Evolutionary conservation across 176 grass and related monocot species (phyloP), one percentile per base, ranked within the genome.

Genomic region (Raddia guianensis): DNA sequence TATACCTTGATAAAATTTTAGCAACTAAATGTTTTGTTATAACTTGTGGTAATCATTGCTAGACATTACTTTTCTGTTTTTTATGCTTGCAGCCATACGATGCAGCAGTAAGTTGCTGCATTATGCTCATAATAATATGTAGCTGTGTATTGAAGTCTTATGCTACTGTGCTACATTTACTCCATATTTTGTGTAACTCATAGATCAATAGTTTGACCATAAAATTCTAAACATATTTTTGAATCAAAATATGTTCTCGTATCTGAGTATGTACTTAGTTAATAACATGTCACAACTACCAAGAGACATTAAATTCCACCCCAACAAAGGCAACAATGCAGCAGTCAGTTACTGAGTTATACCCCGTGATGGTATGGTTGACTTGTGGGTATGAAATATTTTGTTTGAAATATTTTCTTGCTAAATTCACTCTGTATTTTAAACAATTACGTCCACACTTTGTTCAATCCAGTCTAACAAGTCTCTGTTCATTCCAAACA

Each of bases 391-490:
- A 75, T 33, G 18, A 18, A 48, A 83, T 9, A 64, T 71, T 45
- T 13, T 76, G 37, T 56, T 83, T 18, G 18, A 18, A 48, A 76
- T 6, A 53, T 71, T 32, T 13, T 76, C 48, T 60, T 59, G 48
- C 6, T 71, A 70, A 8, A 49, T 37, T 60, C 65, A 49, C 78
- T 59, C 20, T 8, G 3, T 60, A 49, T 9, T 52, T 81, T 20
- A 56, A 27, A 49, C 20, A 46, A 56, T 33, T 53, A 21, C 7
- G 59, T 76, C 37, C 40, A 66, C 5, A 35, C 48, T 57, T 19
- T 12, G 13, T 5, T 75, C 37, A 67, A 75, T 35, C 18, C 6
- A 43, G 19, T 48, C 56, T 59, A 76, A 49, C 11, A 62, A 63
- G 14, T 64, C 7, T 7, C 5, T 3, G 5, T 35, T 51, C 69